These are phyloP conservation scores for Penicillium robsamsonii DNA, from an alignment of 495 filamentous ascomycete species.

Conservation along the genomic window DNA sequence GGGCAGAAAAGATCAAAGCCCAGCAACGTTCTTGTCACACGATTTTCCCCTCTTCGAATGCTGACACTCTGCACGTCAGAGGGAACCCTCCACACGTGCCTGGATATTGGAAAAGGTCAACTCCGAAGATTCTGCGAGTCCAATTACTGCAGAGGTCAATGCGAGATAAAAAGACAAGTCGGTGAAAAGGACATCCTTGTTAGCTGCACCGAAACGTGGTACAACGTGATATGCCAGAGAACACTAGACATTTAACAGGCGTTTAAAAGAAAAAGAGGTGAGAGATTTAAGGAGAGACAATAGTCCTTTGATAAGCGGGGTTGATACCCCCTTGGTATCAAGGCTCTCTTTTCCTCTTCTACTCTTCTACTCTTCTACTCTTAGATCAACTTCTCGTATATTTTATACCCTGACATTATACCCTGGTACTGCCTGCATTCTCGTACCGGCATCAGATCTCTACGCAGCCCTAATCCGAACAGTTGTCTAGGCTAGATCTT, in stretches of 20 bases:
- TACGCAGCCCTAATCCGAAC: conserved; percentile 28
- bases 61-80: conserved; percentile 10
- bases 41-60: conserved; percentile 1
- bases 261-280: background rate
- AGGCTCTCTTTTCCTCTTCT: no score
- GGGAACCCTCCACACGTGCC: conserved; percentile 14
- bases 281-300: background rate
- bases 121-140: background rate
- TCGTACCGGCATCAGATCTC: conserved; percentile 17
- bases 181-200: conserved; percentile 18
- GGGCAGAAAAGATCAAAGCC: conserved; percentile 21
- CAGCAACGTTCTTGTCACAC: conserved; percentile 24
- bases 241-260: background rate
- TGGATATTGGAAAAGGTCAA: conserved; percentile 6
- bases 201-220: conserved; percentile 33
- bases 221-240: conserved; percentile 27
- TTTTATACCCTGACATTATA: no score
- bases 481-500: conserved; percentile 13
- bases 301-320: no score
- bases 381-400: no score
- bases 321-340: no score
- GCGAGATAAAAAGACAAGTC: conserved; percentile 2
- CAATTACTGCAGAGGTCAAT: conserved; percentile 13
- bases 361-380: no score
- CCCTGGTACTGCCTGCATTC: conserved; percentile 8